These are phyloP conservation scores for Blastobotrys apis DNA, from an alignment of 1,139 yeast genomes.

Conservation along the genomic window DNA sequence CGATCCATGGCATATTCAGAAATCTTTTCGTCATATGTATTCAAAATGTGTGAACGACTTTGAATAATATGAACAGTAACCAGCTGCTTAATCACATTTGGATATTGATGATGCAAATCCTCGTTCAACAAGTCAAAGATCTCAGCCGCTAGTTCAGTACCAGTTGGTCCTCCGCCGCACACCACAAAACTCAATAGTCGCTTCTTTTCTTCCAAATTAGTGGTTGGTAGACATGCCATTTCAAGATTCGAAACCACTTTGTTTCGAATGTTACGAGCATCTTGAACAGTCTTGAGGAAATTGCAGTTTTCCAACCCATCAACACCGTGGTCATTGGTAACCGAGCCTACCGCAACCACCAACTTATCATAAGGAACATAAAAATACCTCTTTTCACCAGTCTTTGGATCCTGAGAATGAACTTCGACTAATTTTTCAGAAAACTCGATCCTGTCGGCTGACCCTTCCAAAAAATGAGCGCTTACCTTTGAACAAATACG, in stretches of 20 bases:
- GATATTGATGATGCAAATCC: constrained; percentile 51
- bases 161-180: constrained; percentile 72
- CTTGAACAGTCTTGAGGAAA: constrained; percentile 60
- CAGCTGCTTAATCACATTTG: constrained; percentile 53
- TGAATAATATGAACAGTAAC: constrained; percentile 61
- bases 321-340: constrained; percentile 62
- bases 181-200: constrained; percentile 56
- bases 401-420: constrained; percentile 37
- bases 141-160: constrained; percentile 66
- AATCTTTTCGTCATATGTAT: constrained; percentile 58
- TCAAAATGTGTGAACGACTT: constrained; percentile 58
- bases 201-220: constrained; percentile 54
- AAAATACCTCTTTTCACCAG: constrained; percentile 40
- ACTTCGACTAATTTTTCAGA: constrained; percentile 52
- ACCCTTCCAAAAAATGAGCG: constrained; percentile 56
- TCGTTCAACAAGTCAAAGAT: constrained; percentile 57
- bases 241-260: constrained; percentile 53
- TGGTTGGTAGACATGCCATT: constrained; percentile 57
- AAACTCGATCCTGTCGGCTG: constrained; percentile 50
- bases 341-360: constrained; percentile 61
- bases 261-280: constrained; percentile 53
- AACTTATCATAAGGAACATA: constrained; percentile 63
- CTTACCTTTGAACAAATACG: constrained; percentile 43
- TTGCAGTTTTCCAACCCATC: constrained; percentile 56
- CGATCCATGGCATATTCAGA: constrained; percentile 58